Evolutionary conservation across 345 rosid species (phyloP).

Genomic region (Syzygium jambos): DNA sequence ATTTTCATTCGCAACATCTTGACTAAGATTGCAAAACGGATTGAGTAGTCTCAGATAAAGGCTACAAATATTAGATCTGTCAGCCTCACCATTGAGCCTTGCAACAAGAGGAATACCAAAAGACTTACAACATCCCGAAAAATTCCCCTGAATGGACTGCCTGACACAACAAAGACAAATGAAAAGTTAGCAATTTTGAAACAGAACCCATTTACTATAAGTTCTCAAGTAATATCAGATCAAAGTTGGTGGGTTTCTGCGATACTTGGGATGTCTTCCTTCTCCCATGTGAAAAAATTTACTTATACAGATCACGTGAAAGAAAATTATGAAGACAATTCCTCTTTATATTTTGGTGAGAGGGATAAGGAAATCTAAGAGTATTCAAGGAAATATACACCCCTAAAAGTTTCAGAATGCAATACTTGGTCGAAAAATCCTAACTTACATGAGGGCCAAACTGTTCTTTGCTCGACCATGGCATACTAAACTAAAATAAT

Average conservation of each 20-base stretch:
- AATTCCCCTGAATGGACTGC: slow-evolving; percentile 56
- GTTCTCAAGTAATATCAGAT: not conserved
- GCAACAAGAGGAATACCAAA: slow-evolving; percentile 88
- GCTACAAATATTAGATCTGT: slow-evolving; percentile 51
- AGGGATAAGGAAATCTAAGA: not conserved
- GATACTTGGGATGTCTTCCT: not conserved
- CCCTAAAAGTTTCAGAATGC: not conserved
- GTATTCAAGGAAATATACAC: not conserved
- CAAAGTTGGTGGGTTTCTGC: not conserved
- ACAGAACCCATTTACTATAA: not conserved
- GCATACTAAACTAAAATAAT: not conserved
- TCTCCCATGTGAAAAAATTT: not conserved
- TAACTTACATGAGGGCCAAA: not conserved
- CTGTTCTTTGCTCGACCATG: not conserved
- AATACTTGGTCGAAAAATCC: not conserved
- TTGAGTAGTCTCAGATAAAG: slow-evolving; percentile 56
- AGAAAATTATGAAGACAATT: not conserved
- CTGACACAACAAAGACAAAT: slow-evolving; percentile 29
- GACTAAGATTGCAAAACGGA: slow-evolving; percentile 41
- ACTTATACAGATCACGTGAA: not conserved
- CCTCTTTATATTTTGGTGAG: not conserved
- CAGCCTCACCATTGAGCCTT: slow-evolving; percentile 31
- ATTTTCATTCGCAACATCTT: slow-evolving; percentile 19
- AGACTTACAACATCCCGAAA: slow-evolving; percentile 40
- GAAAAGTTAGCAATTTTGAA: not conserved